phyloP scores from a whole-genome alignment of 352 stramenopile genomes.

The Phytophthora uliginosa region DNA sequence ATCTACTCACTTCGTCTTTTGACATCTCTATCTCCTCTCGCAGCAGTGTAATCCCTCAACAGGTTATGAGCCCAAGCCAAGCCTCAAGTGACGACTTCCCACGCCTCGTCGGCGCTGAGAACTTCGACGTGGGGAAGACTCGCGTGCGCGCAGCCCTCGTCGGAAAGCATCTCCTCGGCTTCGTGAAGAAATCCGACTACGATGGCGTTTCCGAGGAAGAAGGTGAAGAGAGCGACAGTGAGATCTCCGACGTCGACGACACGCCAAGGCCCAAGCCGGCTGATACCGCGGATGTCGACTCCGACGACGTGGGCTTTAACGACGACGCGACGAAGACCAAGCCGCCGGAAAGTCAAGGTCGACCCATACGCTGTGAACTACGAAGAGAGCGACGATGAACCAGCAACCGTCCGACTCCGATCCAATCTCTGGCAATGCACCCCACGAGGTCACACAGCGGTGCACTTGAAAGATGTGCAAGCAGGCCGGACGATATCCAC shows the following conservation, averaged over 20 bases:
- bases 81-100: slow-evolving; percentile 28
- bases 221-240: not conserved
- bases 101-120: not conserved
- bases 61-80: slow-evolving; percentile 6
- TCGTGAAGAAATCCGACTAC: slow-evolving; percentile 21
- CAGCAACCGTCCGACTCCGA: too few relatives aligned
- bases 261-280: not conserved
- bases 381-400: too few relatives aligned
- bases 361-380: too few relatives aligned
- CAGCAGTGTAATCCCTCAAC: too few relatives aligned
- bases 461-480: too few relatives aligned
- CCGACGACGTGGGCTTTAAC: too few relatives aligned
- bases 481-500: too few relatives aligned
- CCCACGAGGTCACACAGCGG: too few relatives aligned
- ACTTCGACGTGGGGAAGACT: slow-evolving; percentile 7
- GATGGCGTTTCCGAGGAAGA: slow-evolving; percentile 6
- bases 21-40: not conserved
- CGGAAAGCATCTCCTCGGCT: slow-evolving; percentile 27
- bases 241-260: slow-evolving; percentile 6
- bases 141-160: slow-evolving; percentile 10
- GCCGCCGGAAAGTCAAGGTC: too few relatives aligned
- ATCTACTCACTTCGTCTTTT: not conserved
- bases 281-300: not conserved
- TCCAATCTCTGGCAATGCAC: too few relatives aligned
- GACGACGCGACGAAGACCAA: too few relatives aligned